Percentiles rank a stretch among this genome's conserved stretches.
Conservation (phyloP, 1,139 yeast species). For the Sugiyamaella sp. region DNA sequence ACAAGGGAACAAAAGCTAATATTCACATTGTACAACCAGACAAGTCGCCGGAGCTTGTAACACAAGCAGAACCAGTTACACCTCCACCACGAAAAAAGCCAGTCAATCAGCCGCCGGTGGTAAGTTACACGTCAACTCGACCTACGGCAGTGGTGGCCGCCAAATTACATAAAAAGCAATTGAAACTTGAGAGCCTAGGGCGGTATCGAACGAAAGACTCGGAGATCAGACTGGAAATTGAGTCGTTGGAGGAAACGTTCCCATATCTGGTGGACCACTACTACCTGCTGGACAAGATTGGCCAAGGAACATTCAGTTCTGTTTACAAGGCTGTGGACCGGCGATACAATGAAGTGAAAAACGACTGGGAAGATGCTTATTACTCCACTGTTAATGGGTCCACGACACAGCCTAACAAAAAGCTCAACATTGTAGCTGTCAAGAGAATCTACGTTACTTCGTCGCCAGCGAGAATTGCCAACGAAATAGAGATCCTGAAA, state of each 20-base stretch:
- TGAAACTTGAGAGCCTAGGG: not conserved
- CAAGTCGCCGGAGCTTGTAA: not conserved
- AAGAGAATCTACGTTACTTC: constrained; percentile 95
- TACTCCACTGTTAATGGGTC: not conserved
- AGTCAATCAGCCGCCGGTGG: not conserved
- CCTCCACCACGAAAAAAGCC: not conserved
- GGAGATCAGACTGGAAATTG: constrained; percentile 53
- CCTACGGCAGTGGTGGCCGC: too few species aligned
- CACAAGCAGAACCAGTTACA: not conserved
- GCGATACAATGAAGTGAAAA: constrained; percentile 37
- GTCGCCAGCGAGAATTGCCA: constrained; percentile 85
- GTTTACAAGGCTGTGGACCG: constrained; percentile 87
- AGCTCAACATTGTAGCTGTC: constrained; percentile 74
- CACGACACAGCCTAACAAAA: not conserved
- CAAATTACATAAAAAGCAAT: not conserved
- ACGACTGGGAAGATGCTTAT: constrained; percentile 32
- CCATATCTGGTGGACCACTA: constrained; percentile 63
- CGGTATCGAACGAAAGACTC: constrained; percentile 10
- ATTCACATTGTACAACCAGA: not conserved
- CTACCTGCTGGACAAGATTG: constrained; percentile 78
- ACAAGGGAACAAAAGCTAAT: not conserved
- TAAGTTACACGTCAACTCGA: not conserved
- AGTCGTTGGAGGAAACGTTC: constrained; percentile 62
- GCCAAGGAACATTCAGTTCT: constrained; percentile 92
- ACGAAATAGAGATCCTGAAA: constrained; percentile 79